phyloP scores from a whole-genome alignment of 805 yeast genomes.

The Kregervanrija fluxuum region DNA sequence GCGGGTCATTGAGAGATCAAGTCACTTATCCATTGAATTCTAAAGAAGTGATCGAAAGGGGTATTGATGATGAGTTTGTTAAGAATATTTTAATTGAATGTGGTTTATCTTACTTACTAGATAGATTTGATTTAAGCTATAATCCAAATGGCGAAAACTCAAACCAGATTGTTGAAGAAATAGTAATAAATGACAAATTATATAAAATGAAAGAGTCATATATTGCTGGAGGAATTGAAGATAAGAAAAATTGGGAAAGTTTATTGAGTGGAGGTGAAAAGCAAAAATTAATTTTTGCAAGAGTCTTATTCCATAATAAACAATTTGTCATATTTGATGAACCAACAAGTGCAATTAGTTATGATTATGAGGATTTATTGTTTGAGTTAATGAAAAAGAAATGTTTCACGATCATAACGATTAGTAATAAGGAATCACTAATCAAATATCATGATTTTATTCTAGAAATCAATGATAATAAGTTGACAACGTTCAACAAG shows the following conservation, averaged over 20 bases:
- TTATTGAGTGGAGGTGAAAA: conserved; percentile 96
- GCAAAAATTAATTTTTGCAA: conserved; percentile 83
- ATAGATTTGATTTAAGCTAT: conserved; percentile 51
- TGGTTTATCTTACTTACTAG: conserved; percentile 69
- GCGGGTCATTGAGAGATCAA: conserved; percentile 85
- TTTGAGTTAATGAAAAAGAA: conserved; percentile 68
- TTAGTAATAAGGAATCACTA: conserved; percentile 76
- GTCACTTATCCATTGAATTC: conserved; percentile 80
- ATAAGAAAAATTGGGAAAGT: conserved; percentile 58
- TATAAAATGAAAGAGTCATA: conserved; percentile 22
- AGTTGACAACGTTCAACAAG: conserved; percentile 41
- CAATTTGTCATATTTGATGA: conserved; percentile 82
- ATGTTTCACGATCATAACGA: conserved; percentile 70
- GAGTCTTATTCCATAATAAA: conserved; percentile 75
- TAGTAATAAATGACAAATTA: conserved; percentile 20
- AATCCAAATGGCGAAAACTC: conserved; percentile 21
- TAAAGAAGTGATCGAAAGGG: conserved; percentile 67
- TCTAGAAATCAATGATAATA: conserved; percentile 56
- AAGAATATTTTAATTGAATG: conserved; percentile 65
- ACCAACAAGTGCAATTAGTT: conserved; percentile 88
- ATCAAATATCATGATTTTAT: conserved; percentile 78
- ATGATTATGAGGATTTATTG: conserved; percentile 81
- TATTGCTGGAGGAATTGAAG: conserved; percentile 19
- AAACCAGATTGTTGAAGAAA: conserved; percentile 16
- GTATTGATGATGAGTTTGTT: conserved; percentile 63